phyloP scores from a whole-genome alignment of 495 filamentous ascomycete genomes.

The Talaromyces wortmannii region DNA sequence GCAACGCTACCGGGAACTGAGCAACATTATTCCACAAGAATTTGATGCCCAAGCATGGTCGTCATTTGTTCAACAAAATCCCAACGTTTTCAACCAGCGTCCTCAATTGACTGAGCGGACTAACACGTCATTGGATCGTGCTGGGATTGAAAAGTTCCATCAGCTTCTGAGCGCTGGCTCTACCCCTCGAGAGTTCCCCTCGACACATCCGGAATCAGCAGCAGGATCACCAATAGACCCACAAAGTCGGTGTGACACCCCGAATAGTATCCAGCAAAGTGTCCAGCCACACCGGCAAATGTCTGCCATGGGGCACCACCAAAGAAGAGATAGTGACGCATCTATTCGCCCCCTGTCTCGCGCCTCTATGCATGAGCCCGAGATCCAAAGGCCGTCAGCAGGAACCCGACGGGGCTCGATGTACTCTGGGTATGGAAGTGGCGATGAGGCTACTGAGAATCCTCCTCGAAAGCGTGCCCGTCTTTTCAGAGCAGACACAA shows the following conservation, averaged over 20 bases:
- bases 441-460: conserved; percentile 60
- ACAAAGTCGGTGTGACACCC: conserved; percentile 31
- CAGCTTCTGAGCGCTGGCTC: conserved; percentile 39
- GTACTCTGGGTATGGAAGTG: conserved; percentile 56
- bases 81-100: conserved; percentile 28
- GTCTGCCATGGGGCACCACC: conserved; percentile 1
- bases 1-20: conserved; percentile 53
- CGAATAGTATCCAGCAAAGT: conserved; percentile 21
- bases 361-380: conserved; percentile 34
- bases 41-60: conserved; percentile 68
- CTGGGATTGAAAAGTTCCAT: conserved; percentile 46
- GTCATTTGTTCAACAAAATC: conserved; percentile 55
- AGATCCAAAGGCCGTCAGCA: conserved; percentile 24
- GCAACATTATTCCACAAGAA: conserved; percentile 51
- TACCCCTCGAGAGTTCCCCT: conserved; percentile 33
- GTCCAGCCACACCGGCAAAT: conserved; percentile 11
- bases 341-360: conserved; percentile 41
- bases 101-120: conserved; percentile 23
- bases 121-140: conserved; percentile 42
- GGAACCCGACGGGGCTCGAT: conserved; percentile 28
- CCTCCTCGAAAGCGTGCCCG: conserved; percentile 65
- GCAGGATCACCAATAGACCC: conserved; percentile 24
- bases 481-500: conserved; percentile 60
- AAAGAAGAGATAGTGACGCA: conserved; percentile 20
- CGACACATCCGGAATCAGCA: conserved; percentile 22